Conservation (phyloP, 2,329 filamentous ascomycete genomes). For the Chrysoporthe puriensis region DNA sequence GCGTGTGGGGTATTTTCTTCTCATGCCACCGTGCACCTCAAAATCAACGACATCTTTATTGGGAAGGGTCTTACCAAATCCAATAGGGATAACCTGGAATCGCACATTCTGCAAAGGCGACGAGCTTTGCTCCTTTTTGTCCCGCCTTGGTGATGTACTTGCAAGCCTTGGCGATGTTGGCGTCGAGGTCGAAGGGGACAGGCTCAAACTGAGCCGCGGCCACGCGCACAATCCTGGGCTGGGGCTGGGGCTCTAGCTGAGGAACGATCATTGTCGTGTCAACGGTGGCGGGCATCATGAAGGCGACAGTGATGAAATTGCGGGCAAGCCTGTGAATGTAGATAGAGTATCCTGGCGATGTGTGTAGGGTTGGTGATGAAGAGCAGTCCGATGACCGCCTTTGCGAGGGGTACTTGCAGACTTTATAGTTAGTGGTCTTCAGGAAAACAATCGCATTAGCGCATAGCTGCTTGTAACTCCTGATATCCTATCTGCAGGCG, state of each 20-base stretch:
- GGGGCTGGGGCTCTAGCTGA: background rate
- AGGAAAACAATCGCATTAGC: background rate
- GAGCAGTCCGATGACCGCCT: background rate
- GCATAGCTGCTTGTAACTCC: background rate
- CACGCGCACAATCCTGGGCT: constrained; percentile 35
- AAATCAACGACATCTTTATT: background rate
- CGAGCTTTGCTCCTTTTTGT: constrained; percentile 54
- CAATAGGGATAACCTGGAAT: constrained; percentile 58
- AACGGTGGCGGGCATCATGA: background rate
- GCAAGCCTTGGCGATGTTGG: constrained; percentile 59
- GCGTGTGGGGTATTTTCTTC: constrained; percentile 34
- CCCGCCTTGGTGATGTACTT: constrained; percentile 60
- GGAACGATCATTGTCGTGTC: background rate
- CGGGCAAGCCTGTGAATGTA: background rate
- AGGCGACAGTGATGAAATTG: background rate
- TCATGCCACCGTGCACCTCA: background rate
- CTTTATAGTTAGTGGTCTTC: background rate
- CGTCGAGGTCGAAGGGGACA: constrained; percentile 61
- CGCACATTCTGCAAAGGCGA: constrained; percentile 60
- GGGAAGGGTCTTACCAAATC: constrained; percentile 31
- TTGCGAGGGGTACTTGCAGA: background rate
- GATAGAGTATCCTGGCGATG: background rate
- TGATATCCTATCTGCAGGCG: background rate
- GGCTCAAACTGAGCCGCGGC: constrained; percentile 63
- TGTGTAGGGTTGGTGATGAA: background rate